Conservation (phyloP, 2,329 filamentous ascomycete species). For the Xylariaceae sp. region DNA sequence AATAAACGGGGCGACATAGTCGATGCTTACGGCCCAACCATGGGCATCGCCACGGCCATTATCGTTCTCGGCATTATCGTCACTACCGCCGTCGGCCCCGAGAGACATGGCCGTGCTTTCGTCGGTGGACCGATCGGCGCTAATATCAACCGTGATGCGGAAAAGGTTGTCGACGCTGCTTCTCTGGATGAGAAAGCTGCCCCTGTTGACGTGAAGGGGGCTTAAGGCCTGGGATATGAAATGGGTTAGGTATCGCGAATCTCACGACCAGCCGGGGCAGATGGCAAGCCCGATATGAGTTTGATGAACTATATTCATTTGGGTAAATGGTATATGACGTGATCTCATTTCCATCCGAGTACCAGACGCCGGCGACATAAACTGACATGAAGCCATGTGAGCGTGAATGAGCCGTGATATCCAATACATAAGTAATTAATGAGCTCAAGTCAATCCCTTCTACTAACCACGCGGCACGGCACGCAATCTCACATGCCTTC, state of each 20-base stretch:
- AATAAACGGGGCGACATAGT: conserved; percentile 52
- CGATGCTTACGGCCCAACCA: conserved; percentile 68
- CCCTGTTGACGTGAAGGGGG: conserved; percentile 14
- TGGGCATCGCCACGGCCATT: conserved; percentile 73
- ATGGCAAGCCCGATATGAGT: background rate
- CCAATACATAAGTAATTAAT: no score
- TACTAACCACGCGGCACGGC: no score
- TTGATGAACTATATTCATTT: background rate
- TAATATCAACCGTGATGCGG: conserved; percentile 29
- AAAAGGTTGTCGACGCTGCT: conserved; percentile 26
- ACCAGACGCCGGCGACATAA: no score
- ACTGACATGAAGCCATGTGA: no score
- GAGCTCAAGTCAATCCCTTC: background rate
- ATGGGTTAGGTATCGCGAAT: background rate
- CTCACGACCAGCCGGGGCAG: no score
- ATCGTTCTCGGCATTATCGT: conserved; percentile 65
- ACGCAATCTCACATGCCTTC: background rate
- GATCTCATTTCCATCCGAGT: no score
- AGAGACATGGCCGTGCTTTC: conserved; percentile 68
- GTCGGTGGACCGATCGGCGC: conserved; percentile 53
- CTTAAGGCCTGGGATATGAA: background rate
- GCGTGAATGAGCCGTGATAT: no score
- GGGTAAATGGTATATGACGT: background rate
- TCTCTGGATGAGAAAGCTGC: conserved; percentile 28
- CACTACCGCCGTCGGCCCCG: conserved; percentile 67